Evolutionary conservation across 768 basidiomycete genomes (phyloP), one percentile per base, ranked within the genome.

Genomic region (Collybia mongolica): DNA sequence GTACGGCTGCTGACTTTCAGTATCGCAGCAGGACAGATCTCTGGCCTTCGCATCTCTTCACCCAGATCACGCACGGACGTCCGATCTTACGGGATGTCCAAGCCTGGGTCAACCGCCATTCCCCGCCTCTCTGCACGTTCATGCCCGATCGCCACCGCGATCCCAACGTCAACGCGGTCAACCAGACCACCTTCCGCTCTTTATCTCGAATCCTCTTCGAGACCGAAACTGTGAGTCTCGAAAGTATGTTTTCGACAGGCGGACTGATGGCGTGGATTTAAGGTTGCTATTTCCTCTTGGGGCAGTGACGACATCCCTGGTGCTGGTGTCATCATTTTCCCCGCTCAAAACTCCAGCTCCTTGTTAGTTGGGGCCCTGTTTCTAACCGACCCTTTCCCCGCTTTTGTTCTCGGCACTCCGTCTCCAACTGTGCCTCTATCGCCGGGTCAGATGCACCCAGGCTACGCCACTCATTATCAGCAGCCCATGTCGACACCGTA

Each of bases 91-190:
- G 64, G 51, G 74, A 83, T 28, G 66, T 84, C 39, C 72, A 78
- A 35, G 68, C 70, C 6, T 84, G 81, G 80, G 70, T 81, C 43
- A 72, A 69, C 50, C 73, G 66, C 45, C 71, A 73, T 52, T 54
- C 67, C 39, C 73, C 78, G 26, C 74, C 81, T 18, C 66, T 81
- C 51, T 82, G 80, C 65, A 82, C 83, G 38, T 79, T 86, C 65
- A 78, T 86, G 73, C 77, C 84, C 15, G 79, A 83, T 59, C 75
- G 77, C 28, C 73, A 81, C 36, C 67, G 77, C 40, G 79, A 83
- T 54, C 63, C 75, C 24, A 71, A 74, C 39, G 62, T 63, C 41
- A 74, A 77, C 60, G 66, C 70, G 51, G 72, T 76, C 53, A 86
- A 86, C 60, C 69, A 77, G 57, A 64, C 73, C 39, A 71, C 67